These are phyloP conservation scores for Polytolypa hystricis DNA, from an alignment of 2,329 filamentous ascomycete species.

Conservation along the genomic window DNA sequence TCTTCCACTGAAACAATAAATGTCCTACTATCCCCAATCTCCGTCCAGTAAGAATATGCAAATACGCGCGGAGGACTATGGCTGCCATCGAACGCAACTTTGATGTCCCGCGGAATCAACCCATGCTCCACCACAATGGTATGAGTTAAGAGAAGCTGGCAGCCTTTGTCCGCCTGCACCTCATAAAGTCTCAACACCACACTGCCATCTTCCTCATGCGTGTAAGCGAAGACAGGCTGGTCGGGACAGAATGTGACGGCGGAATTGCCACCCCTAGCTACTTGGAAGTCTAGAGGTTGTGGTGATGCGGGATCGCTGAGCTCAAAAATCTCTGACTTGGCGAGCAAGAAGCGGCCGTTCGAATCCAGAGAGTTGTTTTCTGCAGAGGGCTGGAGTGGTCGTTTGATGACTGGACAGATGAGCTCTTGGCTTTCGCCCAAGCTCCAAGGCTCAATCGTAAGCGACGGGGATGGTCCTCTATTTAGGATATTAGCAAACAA, in stretches of 20 bases:
- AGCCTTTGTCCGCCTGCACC: background rate
- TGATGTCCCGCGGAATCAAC: constrained; percentile 3
- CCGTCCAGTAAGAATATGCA: constrained; percentile 5
- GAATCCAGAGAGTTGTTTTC: constrained; percentile 1
- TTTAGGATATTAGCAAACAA: background rate
- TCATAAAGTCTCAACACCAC: constrained; percentile 4
- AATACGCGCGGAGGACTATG: constrained; percentile 3
- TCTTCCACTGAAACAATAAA: constrained; percentile 1
- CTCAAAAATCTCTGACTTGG: constrained; percentile 3
- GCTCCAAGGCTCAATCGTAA: constrained; percentile 1
- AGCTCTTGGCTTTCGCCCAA: background rate
- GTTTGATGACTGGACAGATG: background rate
- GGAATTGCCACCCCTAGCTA: background rate
- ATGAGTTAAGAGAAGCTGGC: constrained; percentile 2
- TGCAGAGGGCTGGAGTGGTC: background rate
- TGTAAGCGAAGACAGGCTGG: constrained; percentile 4
- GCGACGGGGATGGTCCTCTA: background rate
- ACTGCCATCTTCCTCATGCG: background rate
- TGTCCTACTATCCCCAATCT: constrained; percentile 1
- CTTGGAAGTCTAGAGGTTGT: background rate
- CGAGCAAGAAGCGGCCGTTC: constrained; percentile 2
- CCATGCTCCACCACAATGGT: background rate
- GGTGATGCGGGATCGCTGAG: constrained; percentile 2
- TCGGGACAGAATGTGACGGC: constrained; percentile 1
- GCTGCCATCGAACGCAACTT: constrained; percentile 3